Evolutionary conservation across 78 protist species (phyloP).

Genomic region (Dictyostelium firmibasis): DNA sequence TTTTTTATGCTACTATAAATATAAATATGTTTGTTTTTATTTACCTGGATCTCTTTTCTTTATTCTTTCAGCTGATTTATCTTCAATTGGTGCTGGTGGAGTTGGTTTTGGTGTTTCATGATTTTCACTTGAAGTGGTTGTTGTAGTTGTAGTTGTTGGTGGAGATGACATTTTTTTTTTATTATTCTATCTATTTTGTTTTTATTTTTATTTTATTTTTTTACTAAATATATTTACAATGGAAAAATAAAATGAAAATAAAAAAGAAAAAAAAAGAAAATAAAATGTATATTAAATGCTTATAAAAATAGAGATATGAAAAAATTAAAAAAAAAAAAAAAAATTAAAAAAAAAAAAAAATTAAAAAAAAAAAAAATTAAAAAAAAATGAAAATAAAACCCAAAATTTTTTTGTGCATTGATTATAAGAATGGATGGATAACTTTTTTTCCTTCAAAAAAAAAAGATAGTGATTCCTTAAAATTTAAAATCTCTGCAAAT

Average conservation of each 20-base stretch:
- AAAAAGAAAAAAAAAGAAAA: background rate
- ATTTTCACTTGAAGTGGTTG: conserved; percentile 3
- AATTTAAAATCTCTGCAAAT: no score
- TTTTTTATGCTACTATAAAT: background rate
- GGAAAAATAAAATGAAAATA: background rate
- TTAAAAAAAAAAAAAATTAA: background rate
- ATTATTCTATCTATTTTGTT: no score
- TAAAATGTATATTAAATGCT: background rate
- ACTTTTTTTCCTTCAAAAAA: background rate
- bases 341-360: background rate
- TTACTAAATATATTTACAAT: background rate
- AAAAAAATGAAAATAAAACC: background rate
- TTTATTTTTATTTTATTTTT: background rate
- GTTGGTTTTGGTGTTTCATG: background rate
- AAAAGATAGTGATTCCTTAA: background rate
- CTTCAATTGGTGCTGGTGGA: conserved; percentile 13
- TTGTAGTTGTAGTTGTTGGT: conserved; percentile 23
- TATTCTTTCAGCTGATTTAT: conserved; percentile 66
- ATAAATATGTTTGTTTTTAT: background rate
- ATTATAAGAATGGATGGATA: background rate
- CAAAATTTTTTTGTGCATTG: background rate
- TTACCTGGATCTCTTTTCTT: conserved; percentile 83
- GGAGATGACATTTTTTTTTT: conserved; percentile 19
- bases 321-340: background rate
- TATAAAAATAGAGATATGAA: background rate